Percentiles rank a stretch among this genome's conserved stretches.
Evolutionary conservation across 305 asterid genomes (phyloP).

Genomic region (Fraxinus nigra): DNA sequence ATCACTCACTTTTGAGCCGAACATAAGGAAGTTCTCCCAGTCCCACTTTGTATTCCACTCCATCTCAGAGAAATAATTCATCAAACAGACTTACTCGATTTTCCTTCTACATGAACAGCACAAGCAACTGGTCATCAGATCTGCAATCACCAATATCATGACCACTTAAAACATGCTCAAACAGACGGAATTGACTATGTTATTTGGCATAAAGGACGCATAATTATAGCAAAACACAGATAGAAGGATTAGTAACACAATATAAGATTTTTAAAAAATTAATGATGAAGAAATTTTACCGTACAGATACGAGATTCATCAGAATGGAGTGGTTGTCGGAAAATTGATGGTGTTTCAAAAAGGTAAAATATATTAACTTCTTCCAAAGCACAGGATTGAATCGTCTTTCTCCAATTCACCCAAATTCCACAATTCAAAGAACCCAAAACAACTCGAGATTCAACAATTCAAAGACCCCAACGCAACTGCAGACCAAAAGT

Average conservation of each 20-base stretch:
- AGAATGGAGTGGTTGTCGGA: conserved; percentile 20
- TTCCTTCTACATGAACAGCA: conserved; percentile 28
- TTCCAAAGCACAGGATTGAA: conserved; percentile 15
- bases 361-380: background rate
- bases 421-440: background rate
- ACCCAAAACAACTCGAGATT: background rate
- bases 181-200: background rate
- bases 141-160: conserved; percentile 20
- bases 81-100: conserved; percentile 22
- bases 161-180: conserved; percentile 1
- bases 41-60: conserved; percentile 70
- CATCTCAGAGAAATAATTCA: conserved; percentile 56
- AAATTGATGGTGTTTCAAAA: conserved; percentile 11
- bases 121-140: conserved; percentile 29
- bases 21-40: conserved; percentile 59
- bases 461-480: background rate
- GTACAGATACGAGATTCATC: conserved; percentile 14
- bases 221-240: background rate
- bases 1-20: conserved; percentile 51
- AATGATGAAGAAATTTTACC: background rate
- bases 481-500: background rate
- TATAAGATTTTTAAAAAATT: background rate
- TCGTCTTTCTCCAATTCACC: conserved; percentile 5
- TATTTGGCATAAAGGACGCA: background rate
- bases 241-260: background rate